These are phyloP conservation scores for Pachysandra terminalis DNA, from an alignment of 164 flowering plant genomes.

Conservation along the genomic window DNA sequence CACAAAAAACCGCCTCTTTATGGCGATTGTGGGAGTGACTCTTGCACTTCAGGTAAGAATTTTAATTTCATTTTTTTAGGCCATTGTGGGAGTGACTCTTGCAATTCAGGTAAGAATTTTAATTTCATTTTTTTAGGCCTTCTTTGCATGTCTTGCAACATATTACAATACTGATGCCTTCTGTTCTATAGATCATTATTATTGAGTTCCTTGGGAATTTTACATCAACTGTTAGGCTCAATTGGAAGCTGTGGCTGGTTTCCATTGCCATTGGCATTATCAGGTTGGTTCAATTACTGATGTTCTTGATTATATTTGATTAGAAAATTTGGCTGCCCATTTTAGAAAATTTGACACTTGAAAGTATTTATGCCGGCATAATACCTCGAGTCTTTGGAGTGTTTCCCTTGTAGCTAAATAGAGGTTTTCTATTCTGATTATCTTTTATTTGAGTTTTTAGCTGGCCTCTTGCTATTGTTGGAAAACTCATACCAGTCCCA, in stretches of 20 bases:
- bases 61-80: background rate
- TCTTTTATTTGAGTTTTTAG: constrained; percentile 28
- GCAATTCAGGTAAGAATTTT: constrained; percentile 67
- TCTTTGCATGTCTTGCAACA: background rate
- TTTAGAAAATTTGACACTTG: background rate
- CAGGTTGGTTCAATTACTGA: constrained; percentile 42
- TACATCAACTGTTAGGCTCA: constrained; percentile 55
- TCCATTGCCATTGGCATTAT: constrained; percentile 58
- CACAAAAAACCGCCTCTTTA: constrained; percentile 64
- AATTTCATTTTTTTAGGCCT: no score
- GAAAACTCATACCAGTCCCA: constrained; percentile 86
- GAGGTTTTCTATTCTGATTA: background rate
- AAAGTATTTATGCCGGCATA: background rate
- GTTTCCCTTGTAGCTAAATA: background rate
- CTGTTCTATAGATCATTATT: constrained; percentile 49
- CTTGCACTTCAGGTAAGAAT: constrained; percentile 70
- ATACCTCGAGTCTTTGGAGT: background rate
- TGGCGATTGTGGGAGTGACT: constrained; percentile 64
- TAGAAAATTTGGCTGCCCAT: background rate
- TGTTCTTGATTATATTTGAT: no score
- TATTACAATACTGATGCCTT: background rate
- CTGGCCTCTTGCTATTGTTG: constrained; percentile 86
- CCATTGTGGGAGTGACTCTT: constrained; percentile 59
- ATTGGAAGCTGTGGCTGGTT: constrained; percentile 69
- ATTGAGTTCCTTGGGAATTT: constrained; percentile 80